These are phyloP conservation scores for Pseudevernia furfuracea DNA, from an alignment of 495 filamentous ascomycete species.

Conservation along the genomic window DNA sequence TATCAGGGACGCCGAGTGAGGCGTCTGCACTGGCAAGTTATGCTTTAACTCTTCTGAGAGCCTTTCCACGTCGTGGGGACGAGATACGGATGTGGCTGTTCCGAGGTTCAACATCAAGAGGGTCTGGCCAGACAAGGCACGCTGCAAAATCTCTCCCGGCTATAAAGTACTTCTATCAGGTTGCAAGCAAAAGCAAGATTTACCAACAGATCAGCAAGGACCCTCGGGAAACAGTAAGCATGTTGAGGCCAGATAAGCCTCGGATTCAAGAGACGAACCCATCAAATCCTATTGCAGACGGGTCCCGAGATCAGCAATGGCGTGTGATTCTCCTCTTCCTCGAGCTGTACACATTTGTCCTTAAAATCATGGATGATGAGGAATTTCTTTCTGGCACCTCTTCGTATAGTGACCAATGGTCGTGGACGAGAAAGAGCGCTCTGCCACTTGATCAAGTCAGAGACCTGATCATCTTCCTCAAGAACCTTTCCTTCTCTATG, in stretches of 20 bases:
- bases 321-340: slow-evolving; percentile 82
- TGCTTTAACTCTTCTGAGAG: slow-evolving; percentile 73
- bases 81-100: slow-evolving; percentile 97
- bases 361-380: slow-evolving; percentile 91
- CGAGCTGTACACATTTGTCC: slow-evolving; percentile 85
- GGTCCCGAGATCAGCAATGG: slow-evolving; percentile 66
- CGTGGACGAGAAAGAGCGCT: slow-evolving; percentile 56
- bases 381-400: slow-evolving; percentile 41
- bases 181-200: slow-evolving; percentile 55
- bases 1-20: slow-evolving; percentile 40
- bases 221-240: slow-evolving; percentile 46
- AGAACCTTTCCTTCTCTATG: slow-evolving; percentile 83
- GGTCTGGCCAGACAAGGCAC: slow-evolving; percentile 27
- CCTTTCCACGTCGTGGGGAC: slow-evolving; percentile 75
- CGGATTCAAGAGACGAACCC: slow-evolving; percentile 17
- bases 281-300: slow-evolving; percentile 11
- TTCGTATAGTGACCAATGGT: slow-evolving; percentile 33
- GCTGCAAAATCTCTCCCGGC: slow-evolving; percentile 49
- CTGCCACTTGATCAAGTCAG: slow-evolving; percentile 63
- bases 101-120: slow-evolving; percentile 58
- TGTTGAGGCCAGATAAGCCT: slow-evolving; percentile 42
- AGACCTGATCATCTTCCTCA: slow-evolving; percentile 74
- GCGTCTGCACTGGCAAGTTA: slow-evolving; percentile 76
- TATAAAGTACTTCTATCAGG: slow-evolving; percentile 85
- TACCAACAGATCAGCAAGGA: slow-evolving; percentile 59